Evolutionary conservation across 495 filamentous ascomycete genomes (phyloP).

Genomic region (Penicillium waksmanii): DNA sequence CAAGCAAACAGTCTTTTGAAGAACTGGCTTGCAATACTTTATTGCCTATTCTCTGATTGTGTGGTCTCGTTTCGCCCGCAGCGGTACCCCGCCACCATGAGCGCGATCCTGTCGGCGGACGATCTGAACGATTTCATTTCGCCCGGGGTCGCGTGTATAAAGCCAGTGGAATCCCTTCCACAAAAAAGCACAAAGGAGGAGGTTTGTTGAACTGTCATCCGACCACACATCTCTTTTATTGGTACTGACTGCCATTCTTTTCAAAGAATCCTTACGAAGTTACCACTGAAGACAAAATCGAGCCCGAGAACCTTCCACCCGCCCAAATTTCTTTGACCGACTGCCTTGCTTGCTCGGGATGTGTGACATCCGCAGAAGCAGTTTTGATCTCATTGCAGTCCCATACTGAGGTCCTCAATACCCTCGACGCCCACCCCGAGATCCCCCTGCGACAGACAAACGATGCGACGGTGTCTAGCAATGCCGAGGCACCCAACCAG

Average conservation of each 20-base stretch:
- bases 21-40: too few relatives aligned
- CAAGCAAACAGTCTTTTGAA: too few relatives aligned
- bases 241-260: constrained; percentile 14
- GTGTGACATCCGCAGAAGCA: constrained; percentile 95
- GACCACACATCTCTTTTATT: neutral
- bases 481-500: constrained; percentile 41
- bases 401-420: constrained; percentile 84
- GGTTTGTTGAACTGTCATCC: constrained; percentile 28
- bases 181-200: constrained; percentile 44
- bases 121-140: constrained; percentile 99
- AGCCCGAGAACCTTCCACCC: constrained; percentile 56
- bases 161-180: constrained; percentile 90
- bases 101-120: constrained; percentile 93
- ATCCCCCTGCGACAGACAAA: constrained; percentile 36
- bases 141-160: constrained; percentile 96
- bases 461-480: constrained; percentile 29
- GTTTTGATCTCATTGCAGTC: constrained; percentile 91
- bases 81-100: constrained; percentile 63
- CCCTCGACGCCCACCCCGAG: constrained; percentile 69
- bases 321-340: constrained; percentile 96
- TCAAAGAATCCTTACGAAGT: constrained; percentile 78
- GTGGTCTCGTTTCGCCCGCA: constrained; percentile 12
- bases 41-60: constrained; percentile 4
- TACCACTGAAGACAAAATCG: constrained; percentile 81
- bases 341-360: constrained; percentile 96